A percentile compares a stretch with the other conserved stretches of the same genome.
phyloP scores from a whole-genome alignment of 2,329 filamentous ascomycete genomes.

The Beauveria scarabaeidicola region DNA sequence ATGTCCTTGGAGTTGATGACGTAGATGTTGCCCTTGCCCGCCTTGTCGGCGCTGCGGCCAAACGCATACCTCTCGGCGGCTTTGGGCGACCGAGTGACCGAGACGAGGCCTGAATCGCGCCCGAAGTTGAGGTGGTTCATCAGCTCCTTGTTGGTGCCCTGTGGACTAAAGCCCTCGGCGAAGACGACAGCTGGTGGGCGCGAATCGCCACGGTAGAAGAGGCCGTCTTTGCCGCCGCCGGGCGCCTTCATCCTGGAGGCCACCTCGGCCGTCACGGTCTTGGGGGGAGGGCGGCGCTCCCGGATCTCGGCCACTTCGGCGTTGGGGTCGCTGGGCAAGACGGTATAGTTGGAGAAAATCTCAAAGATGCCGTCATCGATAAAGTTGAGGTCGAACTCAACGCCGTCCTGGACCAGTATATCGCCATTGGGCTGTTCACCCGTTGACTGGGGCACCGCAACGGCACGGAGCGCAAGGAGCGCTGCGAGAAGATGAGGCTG shows the following conservation, averaged over 20 bases:
- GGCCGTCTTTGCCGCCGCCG: background rate
- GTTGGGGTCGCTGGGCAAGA: background rate
- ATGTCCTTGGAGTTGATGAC: background rate
- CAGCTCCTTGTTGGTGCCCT: constrained; percentile 4
- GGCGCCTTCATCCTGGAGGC: background rate
- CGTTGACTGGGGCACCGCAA: background rate
- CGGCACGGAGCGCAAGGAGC: background rate
- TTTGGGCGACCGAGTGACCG: background rate
- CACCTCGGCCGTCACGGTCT: background rate
- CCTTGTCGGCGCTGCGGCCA: background rate
- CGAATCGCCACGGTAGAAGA: constrained; percentile 11
- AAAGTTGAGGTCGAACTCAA: background rate
- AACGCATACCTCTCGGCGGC: constrained; percentile 5
- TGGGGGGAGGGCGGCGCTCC: background rate
- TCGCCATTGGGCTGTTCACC: background rate
- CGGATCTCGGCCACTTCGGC: background rate
- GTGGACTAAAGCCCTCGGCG: background rate
- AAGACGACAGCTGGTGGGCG: constrained; percentile 7
- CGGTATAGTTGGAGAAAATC: background rate
- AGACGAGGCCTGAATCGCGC: constrained; percentile 5
- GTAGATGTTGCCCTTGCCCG: constrained; percentile 6
- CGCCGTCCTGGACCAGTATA: background rate
- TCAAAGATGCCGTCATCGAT: background rate
- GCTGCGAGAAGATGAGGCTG: background rate
- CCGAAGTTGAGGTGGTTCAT: background rate